Evolutionary conservation across 2,329 filamentous ascomycete genomes (phyloP), one percentile per base, ranked within the genome.

Genomic region (Aspergillus brunneoviolaceus): DNA sequence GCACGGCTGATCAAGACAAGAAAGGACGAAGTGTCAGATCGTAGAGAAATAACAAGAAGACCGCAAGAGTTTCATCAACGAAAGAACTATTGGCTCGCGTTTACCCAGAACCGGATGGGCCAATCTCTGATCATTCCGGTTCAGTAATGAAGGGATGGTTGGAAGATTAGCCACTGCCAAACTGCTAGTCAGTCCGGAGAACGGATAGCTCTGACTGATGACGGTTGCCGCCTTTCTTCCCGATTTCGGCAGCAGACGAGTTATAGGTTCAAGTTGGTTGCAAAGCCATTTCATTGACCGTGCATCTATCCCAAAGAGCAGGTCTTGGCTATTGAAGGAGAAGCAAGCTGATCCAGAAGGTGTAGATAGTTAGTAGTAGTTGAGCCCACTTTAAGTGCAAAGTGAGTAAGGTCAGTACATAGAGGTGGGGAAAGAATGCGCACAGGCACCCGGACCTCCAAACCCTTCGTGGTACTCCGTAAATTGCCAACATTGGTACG

Each of bases 91-190:
- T 65, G 64, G 59, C 60, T 55, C 51, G 51, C 51, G 53, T 55
- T 55, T 61, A 35, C 52, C 61, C 56, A 57, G 58, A 55, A 51
- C 55, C 49, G 60, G 55, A 55, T 49, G 58, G 49, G 51, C 55
- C 56, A 31, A 55, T 59, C 51, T 66, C 50, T 61, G 59, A 66
- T 59, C 60, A 63, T 65, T 63, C 60, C 62, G 45, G 52, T 35
- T 53, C 53, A 62, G 63, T 62, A 62, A 66, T 65, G 63, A 66
- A 66, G 64, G 64, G 63, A 59, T 65, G 55, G 21, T 21, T 21
- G 27, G 45, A 27, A 21, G 49, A 21, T 55, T 29, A 55, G 42
- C 52, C 33, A 48, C 25, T 55, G 45, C 27, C n/a, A n/a, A 45
- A 16, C 14, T 45, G 39, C 39, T 45, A 45, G 16, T 45, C 14